phyloP scores from a whole-genome alignment of 1,284 basidiomycete genomes.

The Irpex rosettiformis region DNA sequence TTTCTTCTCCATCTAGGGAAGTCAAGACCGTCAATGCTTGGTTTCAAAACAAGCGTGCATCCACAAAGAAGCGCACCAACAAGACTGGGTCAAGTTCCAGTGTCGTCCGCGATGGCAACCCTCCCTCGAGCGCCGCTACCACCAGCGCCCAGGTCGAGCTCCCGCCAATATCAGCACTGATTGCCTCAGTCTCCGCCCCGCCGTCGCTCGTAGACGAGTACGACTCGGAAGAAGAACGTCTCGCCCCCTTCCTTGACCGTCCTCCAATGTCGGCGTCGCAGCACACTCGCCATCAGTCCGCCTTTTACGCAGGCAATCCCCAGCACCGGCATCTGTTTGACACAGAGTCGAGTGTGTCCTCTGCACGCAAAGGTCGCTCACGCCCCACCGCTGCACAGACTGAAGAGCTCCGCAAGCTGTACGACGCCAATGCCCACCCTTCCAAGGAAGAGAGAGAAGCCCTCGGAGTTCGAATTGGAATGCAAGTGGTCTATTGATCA shows the following conservation, averaged over 20 bases:
- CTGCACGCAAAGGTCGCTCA: constrained; percentile 46
- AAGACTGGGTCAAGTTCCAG: constrained; percentile 21
- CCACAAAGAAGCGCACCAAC: constrained; percentile 63
- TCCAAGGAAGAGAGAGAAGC: constrained; percentile 60
- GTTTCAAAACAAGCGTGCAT: constrained; percentile 83
- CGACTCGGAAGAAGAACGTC: constrained; percentile 39
- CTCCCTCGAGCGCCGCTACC: constrained; percentile 22
- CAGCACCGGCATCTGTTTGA: constrained; percentile 47
- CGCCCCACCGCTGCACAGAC: constrained; percentile 62
- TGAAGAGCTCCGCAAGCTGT: constrained; percentile 63
- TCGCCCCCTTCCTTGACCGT: constrained; percentile 20
- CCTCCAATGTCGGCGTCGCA: constrained; percentile 15
- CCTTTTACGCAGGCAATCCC: constrained; percentile 43
- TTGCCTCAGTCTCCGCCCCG: constrained; percentile 37
- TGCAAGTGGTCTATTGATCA: constrained; percentile 47
- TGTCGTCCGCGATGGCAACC: constrained; percentile 4
- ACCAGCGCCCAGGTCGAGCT: constrained; percentile 27
- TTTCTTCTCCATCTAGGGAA: constrained; percentile 46
- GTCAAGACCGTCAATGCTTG: constrained; percentile 80
- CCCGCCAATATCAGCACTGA: constrained; percentile 42
- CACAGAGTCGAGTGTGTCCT: constrained; percentile 33
- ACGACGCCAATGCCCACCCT: constrained; percentile 60
- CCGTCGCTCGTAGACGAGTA: constrained; percentile 36
- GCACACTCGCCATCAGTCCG: constrained; percentile 30
- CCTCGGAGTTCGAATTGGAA: constrained; percentile 64